Evolutionary conservation across 2,329 filamentous ascomycete genomes (phyloP), one percentile per base, ranked within the genome.

Genomic region (Trichophyton equinum): DNA sequence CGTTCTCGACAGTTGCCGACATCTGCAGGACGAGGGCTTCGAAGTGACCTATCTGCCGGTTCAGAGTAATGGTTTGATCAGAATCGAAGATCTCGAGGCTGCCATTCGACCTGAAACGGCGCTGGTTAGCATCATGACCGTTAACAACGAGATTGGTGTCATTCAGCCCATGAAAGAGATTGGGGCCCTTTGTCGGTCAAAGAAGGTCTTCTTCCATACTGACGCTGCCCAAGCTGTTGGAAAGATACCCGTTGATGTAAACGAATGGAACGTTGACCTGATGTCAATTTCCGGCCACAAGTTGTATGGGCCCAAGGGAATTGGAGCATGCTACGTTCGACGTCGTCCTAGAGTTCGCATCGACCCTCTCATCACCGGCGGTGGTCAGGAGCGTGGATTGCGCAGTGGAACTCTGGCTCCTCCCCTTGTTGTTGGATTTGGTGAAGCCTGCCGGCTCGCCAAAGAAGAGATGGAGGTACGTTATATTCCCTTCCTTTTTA

Each of bases 121-220:
- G 49, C 78, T 99, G 33, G 91, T 97, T 74, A 96, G 91, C 71
- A 89, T 99, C 75, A 99, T 99, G 94, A 86, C 94, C 0, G 94
- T 99, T 70, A 99, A 99, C 80, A 99, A 99, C 74, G 94, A 99
- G 77, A 97, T 99, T 69, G 94, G 94, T 70, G 94, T 99, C n/a
- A 95, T 99, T 62, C 94, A 99, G 75, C 94, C 94, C 0, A 77
- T 99, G 62, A 88, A 90, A 68, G 85, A 96, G 77, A 99, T 99
- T 72, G 94, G 94, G 70, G 88, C 87, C 75, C 79, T 99, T 13
- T 99, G 94, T 75, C 85, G 94, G 58, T 82, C 85, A 60, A 94
- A 89, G 75, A 96, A 96, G 79, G 81, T 96, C 51, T 99, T 96
- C 76, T 99, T 99, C 83, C 94, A 99, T 77, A 95, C 91, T 25